phyloP scores from a whole-genome alignment of 1,284 basidiomycete genomes.

The Kalmanozyma brasiliensis region DNA sequence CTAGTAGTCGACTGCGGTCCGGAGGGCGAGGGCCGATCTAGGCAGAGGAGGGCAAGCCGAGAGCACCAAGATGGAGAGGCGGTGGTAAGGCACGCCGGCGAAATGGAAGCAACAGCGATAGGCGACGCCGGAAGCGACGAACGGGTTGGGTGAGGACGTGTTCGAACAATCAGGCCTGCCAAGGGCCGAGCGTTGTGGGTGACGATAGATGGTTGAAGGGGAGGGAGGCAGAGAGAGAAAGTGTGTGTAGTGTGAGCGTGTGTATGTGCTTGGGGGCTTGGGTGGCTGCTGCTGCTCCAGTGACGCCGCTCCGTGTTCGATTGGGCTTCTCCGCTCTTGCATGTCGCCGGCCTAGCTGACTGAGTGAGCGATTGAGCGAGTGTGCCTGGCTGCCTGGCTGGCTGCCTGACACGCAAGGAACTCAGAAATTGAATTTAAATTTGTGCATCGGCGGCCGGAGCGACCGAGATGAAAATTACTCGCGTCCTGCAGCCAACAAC shows the following conservation, averaged over 20 bases:
- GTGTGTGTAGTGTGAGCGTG: no score
- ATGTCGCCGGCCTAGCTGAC: no score
- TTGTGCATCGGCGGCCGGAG: constrained; percentile 20
- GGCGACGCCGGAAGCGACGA: constrained; percentile 7
- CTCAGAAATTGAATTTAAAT: constrained; percentile 1
- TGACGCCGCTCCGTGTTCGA: no score
- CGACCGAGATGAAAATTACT: constrained; percentile 12
- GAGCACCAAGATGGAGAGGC: constrained; percentile 13
- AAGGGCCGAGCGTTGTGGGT: background rate
- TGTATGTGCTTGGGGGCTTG: no score
- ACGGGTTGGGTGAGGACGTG: background rate
- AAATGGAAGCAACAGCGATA: constrained; percentile 5
- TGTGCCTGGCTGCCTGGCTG: constrained; percentile 1
- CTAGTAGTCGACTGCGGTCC: constrained; percentile 8
- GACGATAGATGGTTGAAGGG: background rate
- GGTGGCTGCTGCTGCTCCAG: no score
- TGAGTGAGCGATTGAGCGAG: no score
- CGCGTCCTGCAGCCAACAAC: background rate
- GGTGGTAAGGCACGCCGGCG: no score
- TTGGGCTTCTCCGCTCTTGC: no score
- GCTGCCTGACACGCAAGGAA: no score
- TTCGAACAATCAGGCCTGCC: background rate
- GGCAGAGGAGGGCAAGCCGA: constrained; percentile 13
- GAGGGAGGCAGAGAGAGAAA: no score
- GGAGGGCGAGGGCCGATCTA: constrained; percentile 12